Percentiles rank a stretch among this genome's conserved stretches.
phyloP scores from a whole-genome alignment of 345 rosid species.

The Gossypium herbaceum region DNA sequence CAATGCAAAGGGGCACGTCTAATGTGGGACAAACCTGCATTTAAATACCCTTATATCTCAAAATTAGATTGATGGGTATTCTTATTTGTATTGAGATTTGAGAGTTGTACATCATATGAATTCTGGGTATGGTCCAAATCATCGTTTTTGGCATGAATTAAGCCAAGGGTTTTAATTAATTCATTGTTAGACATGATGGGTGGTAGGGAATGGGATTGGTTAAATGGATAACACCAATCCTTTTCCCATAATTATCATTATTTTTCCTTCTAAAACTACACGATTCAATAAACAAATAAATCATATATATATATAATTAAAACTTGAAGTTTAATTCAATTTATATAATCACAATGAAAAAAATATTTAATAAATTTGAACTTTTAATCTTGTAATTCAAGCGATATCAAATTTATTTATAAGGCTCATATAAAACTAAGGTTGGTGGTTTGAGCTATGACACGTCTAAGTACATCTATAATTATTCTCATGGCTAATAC shows the following conservation, averaged over 20 bases:
- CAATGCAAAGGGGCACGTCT: background rate
- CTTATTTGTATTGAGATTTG: background rate
- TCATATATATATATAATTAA: too few relatives aligned
- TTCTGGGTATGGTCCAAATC: conserved; percentile 3
- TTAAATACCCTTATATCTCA: too few relatives aligned
- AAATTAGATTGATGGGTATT: background rate
- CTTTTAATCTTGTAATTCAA: too few relatives aligned
- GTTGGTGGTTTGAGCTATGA: too few relatives aligned
- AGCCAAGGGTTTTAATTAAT: background rate
- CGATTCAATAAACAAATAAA: too few relatives aligned
- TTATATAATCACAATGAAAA: too few relatives aligned
- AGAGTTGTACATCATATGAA: background rate
- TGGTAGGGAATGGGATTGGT: background rate
- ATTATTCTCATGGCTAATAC: too few relatives aligned
- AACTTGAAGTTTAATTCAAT: too few relatives aligned
- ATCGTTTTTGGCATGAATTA: background rate
- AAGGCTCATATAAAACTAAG: too few relatives aligned
- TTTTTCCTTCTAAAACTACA: background rate
- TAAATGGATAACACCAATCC: background rate
- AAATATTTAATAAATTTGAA: too few relatives aligned
- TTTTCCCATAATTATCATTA: background rate
- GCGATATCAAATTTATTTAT: too few relatives aligned
- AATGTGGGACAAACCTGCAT: background rate
- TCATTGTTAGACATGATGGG: conserved; percentile 8
- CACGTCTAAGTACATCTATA: too few relatives aligned